Base-by-base conservation (phyloP, 1,139 yeast species). In the Scheffersomyces stambukii region DNA sequence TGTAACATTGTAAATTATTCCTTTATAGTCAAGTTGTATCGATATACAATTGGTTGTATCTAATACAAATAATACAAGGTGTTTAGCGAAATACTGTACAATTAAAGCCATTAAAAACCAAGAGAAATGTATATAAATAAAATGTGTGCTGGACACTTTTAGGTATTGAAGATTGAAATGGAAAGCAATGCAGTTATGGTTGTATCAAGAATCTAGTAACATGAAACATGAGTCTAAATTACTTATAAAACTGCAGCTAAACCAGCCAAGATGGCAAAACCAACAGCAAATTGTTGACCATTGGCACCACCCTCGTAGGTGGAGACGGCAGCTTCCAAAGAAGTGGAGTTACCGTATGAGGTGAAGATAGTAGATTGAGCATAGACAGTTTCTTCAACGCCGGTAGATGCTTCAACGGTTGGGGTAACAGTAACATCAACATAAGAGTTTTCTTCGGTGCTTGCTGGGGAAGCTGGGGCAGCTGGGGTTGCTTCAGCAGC, bases 201-300 rank as follows among this genome's bases (percentile, higher is more conserved):
- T n/a, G n/a, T n/a, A n/a, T n/a, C n/a, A n/a, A n/a, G n/a, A n/a
- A n/a, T n/a, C n/a, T n/a, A n/a, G n/a, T n/a, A n/a, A n/a, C n/a
- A n/a, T n/a, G n/a, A n/a, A n/a, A n/a, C n/a, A n/a, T n/a, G n/a
- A n/a, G n/a, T 20, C 12, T 21, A 29, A 21, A 22, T 28, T 56
- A 60, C 65, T 46, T 64, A 52, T 49, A 66, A 60, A 42, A 55
- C 48, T 40, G 66, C 71, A 40, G 64, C 70, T 31, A 64, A 40
- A 52, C 67, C 72, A 38, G 64, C 73, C 34, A 62, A 32, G 50
- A 70, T 71, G 37, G 57, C 70, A 30, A 54, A 54, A 37, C 71
- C 72, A 27, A 48, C 52, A 33, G 50, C 52, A 34, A 45, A 45
- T 36, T 50, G 46, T 37, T 50, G 47, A 37, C 43, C 45, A 38